Evolutionary conservation across 2,329 filamentous ascomycete genomes (phyloP), one percentile per base, ranked within the genome.

Genomic region (Aspergillus sp.): DNA sequence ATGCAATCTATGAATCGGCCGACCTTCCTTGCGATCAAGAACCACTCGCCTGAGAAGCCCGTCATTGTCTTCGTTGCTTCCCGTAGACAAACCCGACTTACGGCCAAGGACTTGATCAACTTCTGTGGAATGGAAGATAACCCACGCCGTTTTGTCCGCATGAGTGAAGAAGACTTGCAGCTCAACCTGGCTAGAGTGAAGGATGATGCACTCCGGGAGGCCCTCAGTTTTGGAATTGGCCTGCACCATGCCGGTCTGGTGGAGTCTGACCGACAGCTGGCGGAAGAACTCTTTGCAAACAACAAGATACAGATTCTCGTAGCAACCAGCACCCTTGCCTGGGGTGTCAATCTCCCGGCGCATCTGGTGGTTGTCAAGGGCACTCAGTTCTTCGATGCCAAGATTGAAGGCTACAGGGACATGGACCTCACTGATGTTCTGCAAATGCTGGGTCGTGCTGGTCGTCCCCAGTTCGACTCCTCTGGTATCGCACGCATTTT

Each of bases 1-100:
- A 99, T 99, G 94, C 93, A 97, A 73, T 96, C 91, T 0, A 99
- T 99, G 94, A 99, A 99, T 67, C 83, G 94, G 5, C 94, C 94
- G 2, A 97, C 94, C 0, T 99, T 97, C 73, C 77, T 97, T 29
- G 94, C 94, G 0, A 94, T 99, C 71, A 97, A 99, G 72, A 91
- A 87, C 10, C 95, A 99, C 72, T 97, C 92, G 40, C 94, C 95
- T 0, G 87, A 91, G 49, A 97, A 99, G 72, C 94, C 94, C 0
- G 94, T 97, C 7, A 99, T 99, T 69, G 94, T 99, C 1, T 99
- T 99, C 64, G 94, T 99, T 5, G 91, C 94, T 3, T 99, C 94
- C 16, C 87, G 95, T 65, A 82, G 94, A 64, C 94, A 99, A 76
- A 99, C 94, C 0, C 87, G 94, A 32, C 79, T 99, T 38, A 99